Evolutionary conservation across 164 flowering plant species (phyloP).

Genomic region (Piper longum): DNA sequence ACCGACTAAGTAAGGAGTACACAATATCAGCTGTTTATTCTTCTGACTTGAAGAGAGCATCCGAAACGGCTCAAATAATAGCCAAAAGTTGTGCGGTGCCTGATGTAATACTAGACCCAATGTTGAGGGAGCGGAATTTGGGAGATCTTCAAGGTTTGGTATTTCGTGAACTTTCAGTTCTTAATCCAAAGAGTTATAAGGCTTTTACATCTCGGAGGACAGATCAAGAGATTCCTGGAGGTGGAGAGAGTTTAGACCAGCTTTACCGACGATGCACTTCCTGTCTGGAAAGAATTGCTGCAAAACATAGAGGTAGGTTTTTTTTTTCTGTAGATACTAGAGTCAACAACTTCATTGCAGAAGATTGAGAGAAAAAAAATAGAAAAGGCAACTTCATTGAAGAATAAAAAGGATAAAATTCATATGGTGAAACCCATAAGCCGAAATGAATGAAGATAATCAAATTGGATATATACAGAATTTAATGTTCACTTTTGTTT

Average conservation of each 20-base stretch:
- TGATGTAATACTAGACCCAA: conserved; percentile 67
- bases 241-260: conserved; percentile 33
- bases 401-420: not conserved
- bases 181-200: conserved; percentile 36
- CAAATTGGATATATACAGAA: too few relatives aligned
- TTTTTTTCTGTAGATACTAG: not conserved
- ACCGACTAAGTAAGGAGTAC: conserved; percentile 48
- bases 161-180: conserved; percentile 32
- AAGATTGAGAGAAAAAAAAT: too few relatives aligned
- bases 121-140: conserved; percentile 63
- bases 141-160: conserved; percentile 86
- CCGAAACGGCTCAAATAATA: conserved; percentile 69
- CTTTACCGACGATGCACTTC: conserved; percentile 7
- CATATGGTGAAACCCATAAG: too few relatives aligned
- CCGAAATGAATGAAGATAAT: too few relatives aligned
- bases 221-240: conserved; percentile 79
- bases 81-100: conserved; percentile 46
- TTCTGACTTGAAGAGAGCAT: conserved; percentile 83
- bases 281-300: conserved; percentile 26
- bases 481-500: not conserved
- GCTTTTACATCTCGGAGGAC: conserved; percentile 42
- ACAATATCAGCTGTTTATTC: conserved; percentile 60
- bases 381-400: not conserved
- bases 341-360: not conserved
- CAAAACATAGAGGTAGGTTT: conserved; percentile 54